Conservation (phyloP, 1,284 basidiomycete genomes). For the Ustilago esculenta region DNA sequence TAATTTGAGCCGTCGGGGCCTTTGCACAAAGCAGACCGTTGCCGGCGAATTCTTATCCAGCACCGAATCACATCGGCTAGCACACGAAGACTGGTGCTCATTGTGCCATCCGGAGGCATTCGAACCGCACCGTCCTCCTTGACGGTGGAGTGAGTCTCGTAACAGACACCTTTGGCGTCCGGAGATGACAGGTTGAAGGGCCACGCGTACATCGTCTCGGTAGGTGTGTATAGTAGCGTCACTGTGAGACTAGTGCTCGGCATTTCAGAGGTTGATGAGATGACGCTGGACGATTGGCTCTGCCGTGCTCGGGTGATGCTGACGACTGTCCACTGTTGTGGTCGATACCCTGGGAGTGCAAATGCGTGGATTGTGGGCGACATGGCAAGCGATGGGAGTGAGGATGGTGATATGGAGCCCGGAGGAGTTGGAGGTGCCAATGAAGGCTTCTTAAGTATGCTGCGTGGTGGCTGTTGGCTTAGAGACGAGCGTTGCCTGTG, state of each 20-base stretch:
- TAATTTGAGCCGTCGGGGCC: neutral
- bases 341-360: slow-evolving; percentile 2
- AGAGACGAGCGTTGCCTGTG: slow-evolving; percentile 2
- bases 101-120: slow-evolving; percentile 25
- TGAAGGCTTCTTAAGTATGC: slow-evolving; percentile 29
- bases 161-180: slow-evolving; percentile 30
- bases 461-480: slow-evolving; percentile 11
- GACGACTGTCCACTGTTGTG: slow-evolving; percentile 21
- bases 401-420: slow-evolving; percentile 1
- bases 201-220: slow-evolving; percentile 37
- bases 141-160: slow-evolving; percentile 18
- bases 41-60: slow-evolving; percentile 35
- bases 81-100: slow-evolving; percentile 37
- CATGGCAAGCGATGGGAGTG: slow-evolving; percentile 5
- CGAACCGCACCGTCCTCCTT: slow-evolving; percentile 4
- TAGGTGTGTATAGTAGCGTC: slow-evolving; percentile 27
- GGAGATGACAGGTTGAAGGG: slow-evolving; percentile 33
- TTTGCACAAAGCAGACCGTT: slow-evolving; percentile 4
- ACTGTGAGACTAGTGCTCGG: slow-evolving; percentile 16
- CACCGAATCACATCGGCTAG: slow-evolving; percentile 34
- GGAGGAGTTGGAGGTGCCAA: slow-evolving; percentile 6
- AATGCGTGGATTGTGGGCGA: slow-evolving; percentile 3
- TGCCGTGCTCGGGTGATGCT: slow-evolving; percentile 21
- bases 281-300: slow-evolving; percentile 1
- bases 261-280: neutral